Percentiles rank a stretch among this genome's conserved stretches.
These are phyloP conservation scores for Rutstroemia sp. DNA, from an alignment of 2,329 filamentous ascomycete genomes.

Conservation along the genomic window DNA sequence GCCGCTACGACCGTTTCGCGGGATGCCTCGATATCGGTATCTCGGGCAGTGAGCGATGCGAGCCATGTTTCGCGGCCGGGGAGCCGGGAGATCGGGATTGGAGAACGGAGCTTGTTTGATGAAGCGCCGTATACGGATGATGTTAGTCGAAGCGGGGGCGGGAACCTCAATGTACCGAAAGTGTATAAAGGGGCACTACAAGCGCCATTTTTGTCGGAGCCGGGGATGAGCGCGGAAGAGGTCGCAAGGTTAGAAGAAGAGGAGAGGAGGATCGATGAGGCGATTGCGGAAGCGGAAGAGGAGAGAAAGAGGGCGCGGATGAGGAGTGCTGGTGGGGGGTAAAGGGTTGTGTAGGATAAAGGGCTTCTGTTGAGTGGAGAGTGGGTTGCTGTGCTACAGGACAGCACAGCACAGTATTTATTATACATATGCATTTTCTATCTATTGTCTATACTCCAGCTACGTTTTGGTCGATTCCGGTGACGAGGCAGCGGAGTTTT, in stretches of 20 bases:
- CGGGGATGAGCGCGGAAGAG: constrained; percentile 24
- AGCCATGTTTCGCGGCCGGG: not conserved
- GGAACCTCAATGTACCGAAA: not conserved
- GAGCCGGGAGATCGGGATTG: not conserved
- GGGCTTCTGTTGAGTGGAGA: too few relatives aligned
- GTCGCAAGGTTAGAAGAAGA: constrained; percentile 25
- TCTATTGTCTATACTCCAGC: not conserved
- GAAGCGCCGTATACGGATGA: not conserved
- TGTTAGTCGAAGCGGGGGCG: not conserved
- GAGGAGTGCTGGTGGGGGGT: not conserved
- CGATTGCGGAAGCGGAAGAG: constrained; percentile 24
- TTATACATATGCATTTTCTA: not conserved
- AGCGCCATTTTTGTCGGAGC: constrained; percentile 17
- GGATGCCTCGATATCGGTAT: not conserved
- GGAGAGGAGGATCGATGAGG: constrained; percentile 26
- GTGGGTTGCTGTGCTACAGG: too few relatives aligned
- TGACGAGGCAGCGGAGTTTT: not conserved
- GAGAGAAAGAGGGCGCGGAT: constrained; percentile 8
- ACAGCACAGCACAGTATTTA: not conserved
- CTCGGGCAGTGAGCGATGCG: not conserved
- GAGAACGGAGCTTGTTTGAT: not conserved
- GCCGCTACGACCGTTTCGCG: not conserved
- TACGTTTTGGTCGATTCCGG: not conserved
- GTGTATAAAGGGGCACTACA: not conserved
- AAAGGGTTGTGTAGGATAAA: not conserved